Evolutionary conservation across 2,329 filamentous ascomycete genomes (phyloP).

Genomic region (Aspergillus bombycis): DNA sequence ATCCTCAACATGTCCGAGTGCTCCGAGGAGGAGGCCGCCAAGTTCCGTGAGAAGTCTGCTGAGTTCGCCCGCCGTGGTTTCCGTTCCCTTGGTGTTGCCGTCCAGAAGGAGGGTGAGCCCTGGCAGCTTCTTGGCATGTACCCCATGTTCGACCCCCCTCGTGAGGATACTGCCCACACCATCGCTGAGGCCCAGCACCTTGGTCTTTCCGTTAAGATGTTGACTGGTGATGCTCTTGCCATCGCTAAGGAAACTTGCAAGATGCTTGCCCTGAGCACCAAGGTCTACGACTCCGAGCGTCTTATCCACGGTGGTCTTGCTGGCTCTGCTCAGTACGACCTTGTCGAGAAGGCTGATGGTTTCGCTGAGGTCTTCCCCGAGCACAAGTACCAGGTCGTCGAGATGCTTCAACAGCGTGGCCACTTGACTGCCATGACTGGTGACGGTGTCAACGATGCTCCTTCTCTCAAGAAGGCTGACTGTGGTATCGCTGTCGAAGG

Average conservation of each 20-base stretch:
- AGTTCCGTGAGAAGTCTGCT: constrained; percentile 72
- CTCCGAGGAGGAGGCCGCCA: constrained; percentile 63
- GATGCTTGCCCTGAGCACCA: constrained; percentile 77
- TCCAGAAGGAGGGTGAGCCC: constrained; percentile 74
- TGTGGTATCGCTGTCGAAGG: constrained; percentile 75
- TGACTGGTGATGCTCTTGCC: constrained; percentile 78
- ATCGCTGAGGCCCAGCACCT: constrained; percentile 76
- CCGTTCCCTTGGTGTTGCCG: constrained; percentile 77
- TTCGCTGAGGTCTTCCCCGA: constrained; percentile 76
- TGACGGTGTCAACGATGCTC: constrained; percentile 75
- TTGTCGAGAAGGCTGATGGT: constrained; percentile 74
- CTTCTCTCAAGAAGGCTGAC: constrained; percentile 73
- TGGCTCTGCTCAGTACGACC: constrained; percentile 73
- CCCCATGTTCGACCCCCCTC: constrained; percentile 79
- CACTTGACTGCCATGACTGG: constrained; percentile 76
- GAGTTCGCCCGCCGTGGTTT: constrained; percentile 80
- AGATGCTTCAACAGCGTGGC: constrained; percentile 74
- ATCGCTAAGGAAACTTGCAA: constrained; percentile 83
- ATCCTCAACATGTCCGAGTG: constrained; percentile 71
- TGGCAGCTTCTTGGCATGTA: constrained; percentile 77
- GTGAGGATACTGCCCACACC: constrained; percentile 77
- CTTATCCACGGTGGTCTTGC: constrained; percentile 76
- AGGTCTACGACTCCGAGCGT: constrained; percentile 80
- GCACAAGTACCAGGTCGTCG: constrained; percentile 76
- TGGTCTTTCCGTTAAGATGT: constrained; percentile 78